Evolutionary conservation across 2,329 filamentous ascomycete genomes (phyloP), one percentile per base, ranked within the genome.

Genomic region (Cladosporium sp.): DNA sequence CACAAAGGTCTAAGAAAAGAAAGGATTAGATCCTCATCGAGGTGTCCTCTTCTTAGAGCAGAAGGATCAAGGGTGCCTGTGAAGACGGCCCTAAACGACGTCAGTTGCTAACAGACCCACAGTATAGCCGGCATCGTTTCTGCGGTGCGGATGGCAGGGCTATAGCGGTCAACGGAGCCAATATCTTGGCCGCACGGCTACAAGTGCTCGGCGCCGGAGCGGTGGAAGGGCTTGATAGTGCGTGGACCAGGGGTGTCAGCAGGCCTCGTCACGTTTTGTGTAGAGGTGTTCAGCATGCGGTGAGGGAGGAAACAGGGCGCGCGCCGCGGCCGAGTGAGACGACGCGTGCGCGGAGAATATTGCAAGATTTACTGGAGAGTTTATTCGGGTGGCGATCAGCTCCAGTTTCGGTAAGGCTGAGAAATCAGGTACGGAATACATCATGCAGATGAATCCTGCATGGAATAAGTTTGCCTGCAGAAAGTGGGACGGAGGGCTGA

Each of bases 101-200:
- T 63, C 61, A 62, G 60, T 50, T 46, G n/a, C 29, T 61, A 33
- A 31, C 60, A 46, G 61, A 56, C 61, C 61, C 61, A 63, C 61
- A 63, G 33, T 44, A 53, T 53, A 53, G 26, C 50, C 60, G 60
- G 49, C 49, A 63, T 56, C 50, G 35, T 56, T 31, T 35, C 23
- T 35, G 61, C 50, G 61, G 60, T n/a, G 50, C 50, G 50, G 37
- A 46, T 46, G 40, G 40, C 40, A 46, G 40, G 40, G n/a, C 40
- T 46, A 56, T 21, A 46, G 61, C 23, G 26, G 26, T 31, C 46
- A 33, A 62, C 46, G 23, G 50, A 37, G 61, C 61, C 50, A 63
- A 56, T 63, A 46, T 23, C 61, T 63, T 63, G 61, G 61, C 61
- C 61, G 18, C 28, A 40, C 14, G 50, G 26, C 31, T 18, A 10